These are phyloP conservation scores for Chiua sp. DNA, from an alignment of 1,284 basidiomycete species.

Conservation along the genomic window DNA sequence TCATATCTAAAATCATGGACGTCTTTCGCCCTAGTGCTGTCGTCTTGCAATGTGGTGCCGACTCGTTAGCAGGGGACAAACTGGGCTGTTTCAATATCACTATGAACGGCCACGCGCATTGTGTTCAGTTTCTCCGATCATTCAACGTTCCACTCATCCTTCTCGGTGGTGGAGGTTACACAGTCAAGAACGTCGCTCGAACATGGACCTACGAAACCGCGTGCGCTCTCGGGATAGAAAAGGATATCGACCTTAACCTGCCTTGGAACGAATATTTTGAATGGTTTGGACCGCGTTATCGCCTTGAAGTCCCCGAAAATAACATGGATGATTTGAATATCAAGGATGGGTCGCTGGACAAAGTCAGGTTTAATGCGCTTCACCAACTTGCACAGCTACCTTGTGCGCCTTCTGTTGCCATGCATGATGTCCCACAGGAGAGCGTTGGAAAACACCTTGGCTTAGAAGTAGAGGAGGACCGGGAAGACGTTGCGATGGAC, in stretches of 20 bases:
- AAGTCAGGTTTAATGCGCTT: conserved; percentile 80
- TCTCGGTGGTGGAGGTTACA: conserved; percentile 97
- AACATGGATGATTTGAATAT: conserved; percentile 97
- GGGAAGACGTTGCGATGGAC: conserved; percentile 53
- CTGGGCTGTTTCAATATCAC: conserved; percentile 96
- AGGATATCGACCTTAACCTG: conserved; percentile 79
- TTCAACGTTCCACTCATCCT: conserved; percentile 91
- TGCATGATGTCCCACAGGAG: conserved; percentile 84
- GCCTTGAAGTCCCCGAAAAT: conserved; percentile 89
- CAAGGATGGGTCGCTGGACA: conserved; percentile 81
- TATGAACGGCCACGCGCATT: conserved; percentile 94
- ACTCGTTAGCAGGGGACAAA: conserved; percentile 95
- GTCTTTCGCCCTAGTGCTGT: conserved; percentile 91
- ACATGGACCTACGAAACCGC: conserved; percentile 99
- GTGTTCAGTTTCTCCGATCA: conserved; percentile 86
- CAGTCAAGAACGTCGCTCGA: conserved; percentile 93
- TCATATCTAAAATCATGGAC: conserved; percentile 88
- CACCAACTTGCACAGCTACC: conserved; percentile 81
- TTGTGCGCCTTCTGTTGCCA: conserved; percentile 86
- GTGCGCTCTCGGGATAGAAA: conserved; percentile 86
- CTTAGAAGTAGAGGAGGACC: conserved; percentile 42
- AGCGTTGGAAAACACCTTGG: conserved; percentile 68
- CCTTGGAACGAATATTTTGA: conserved; percentile 98
- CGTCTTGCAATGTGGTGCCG: conserved; percentile 95
- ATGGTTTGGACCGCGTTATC: conserved; percentile 97